phyloP scores from a whole-genome alignment of 1,284 basidiomycete genomes.

The Fomitiporia mediterranea region DNA sequence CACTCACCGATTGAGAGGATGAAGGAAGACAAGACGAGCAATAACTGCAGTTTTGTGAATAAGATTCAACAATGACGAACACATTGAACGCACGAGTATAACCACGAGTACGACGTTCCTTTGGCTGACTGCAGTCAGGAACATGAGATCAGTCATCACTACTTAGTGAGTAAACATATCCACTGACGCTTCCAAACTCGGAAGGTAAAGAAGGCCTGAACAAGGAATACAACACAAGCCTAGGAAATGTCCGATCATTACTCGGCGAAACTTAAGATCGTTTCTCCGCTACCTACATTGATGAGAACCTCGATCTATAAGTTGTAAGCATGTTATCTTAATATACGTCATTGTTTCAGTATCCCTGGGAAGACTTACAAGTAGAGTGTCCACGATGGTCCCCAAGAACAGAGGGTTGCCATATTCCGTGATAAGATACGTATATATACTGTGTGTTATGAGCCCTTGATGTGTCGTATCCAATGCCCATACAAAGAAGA shows the following conservation, averaged over 20 bases:
- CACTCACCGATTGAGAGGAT: conserved; percentile 7
- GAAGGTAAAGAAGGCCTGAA: conserved; percentile 17
- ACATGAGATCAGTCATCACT: background rate
- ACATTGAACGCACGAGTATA: conserved; percentile 2
- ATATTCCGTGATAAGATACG: conserved; percentile 19
- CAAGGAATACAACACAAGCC: conserved; percentile 12
- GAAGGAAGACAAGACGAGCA: conserved; percentile 1
- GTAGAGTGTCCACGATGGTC: conserved; percentile 12
- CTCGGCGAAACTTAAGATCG: too few relatives aligned
- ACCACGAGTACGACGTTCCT: conserved; percentile 7
- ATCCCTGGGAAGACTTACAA: conserved; percentile 17
- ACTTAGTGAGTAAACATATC: background rate
- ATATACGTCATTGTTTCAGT: background rate
- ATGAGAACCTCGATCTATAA: conserved; percentile 10
- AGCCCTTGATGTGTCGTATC: conserved; percentile 20
- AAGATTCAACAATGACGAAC: background rate
- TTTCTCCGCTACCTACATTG: conserved; percentile 6
- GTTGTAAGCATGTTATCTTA: background rate
- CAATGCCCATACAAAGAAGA: conserved; percentile 11
- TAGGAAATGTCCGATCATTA: background rate
- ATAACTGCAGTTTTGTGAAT: too few relatives aligned
- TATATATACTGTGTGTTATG: conserved; percentile 19
- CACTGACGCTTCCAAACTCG: conserved; percentile 19
- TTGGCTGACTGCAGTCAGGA: conserved; percentile 11
- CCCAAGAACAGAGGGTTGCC: conserved; percentile 13